phyloP scores from a whole-genome alignment of 2,329 filamentous ascomycete species.

The Incumbomyces delicatus region DNA sequence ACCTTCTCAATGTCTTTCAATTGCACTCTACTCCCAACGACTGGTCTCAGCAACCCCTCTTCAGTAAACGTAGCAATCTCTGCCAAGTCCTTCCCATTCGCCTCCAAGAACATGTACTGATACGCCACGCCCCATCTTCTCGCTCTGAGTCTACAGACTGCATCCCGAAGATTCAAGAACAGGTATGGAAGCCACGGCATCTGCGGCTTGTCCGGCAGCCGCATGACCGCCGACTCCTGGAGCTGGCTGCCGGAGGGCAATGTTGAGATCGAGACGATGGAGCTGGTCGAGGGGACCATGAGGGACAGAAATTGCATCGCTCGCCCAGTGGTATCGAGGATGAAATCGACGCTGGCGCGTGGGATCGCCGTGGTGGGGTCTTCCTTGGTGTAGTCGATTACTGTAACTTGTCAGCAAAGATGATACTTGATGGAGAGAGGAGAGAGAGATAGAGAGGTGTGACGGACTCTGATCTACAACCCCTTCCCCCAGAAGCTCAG shows the following conservation, averaged over 20 bases:
- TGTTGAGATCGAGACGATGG: slow-evolving; percentile 30
- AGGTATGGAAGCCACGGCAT: slow-evolving; percentile 21
- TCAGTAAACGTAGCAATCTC: slow-evolving; percentile 33
- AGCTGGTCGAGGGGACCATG: slow-evolving; percentile 28
- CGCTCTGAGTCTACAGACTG: slow-evolving; percentile 33
- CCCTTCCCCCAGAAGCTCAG: slow-evolving; percentile 32
- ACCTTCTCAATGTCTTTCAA: slow-evolving; percentile 38
- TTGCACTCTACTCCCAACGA: slow-evolving; percentile 34
- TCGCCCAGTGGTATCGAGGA: slow-evolving; percentile 40
- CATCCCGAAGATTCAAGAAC: slow-evolving; percentile 27
- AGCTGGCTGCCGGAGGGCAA: slow-evolving; percentile 29
- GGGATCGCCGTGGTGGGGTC: slow-evolving; percentile 31
- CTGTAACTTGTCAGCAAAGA: slow-evolving; percentile 14
- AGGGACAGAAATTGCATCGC: slow-evolving; percentile 36
- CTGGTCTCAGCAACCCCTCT: slow-evolving; percentile 33
- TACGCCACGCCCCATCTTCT: slow-evolving; percentile 38
- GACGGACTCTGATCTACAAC: slow-evolving; percentile 36
- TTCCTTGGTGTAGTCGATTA: slow-evolving; percentile 43
- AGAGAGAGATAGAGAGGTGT: not conserved
- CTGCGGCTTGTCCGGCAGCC: slow-evolving; percentile 19
- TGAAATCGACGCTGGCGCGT: slow-evolving; percentile 40
- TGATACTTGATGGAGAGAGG: not conserved
- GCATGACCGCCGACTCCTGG: slow-evolving; percentile 25
- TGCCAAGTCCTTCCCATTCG: slow-evolving; percentile 35
- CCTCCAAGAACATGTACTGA: slow-evolving; percentile 37